phyloP scores from a whole-genome alignment of 805 yeast species.

The Saccharomycopsis fibuligera region DNA sequence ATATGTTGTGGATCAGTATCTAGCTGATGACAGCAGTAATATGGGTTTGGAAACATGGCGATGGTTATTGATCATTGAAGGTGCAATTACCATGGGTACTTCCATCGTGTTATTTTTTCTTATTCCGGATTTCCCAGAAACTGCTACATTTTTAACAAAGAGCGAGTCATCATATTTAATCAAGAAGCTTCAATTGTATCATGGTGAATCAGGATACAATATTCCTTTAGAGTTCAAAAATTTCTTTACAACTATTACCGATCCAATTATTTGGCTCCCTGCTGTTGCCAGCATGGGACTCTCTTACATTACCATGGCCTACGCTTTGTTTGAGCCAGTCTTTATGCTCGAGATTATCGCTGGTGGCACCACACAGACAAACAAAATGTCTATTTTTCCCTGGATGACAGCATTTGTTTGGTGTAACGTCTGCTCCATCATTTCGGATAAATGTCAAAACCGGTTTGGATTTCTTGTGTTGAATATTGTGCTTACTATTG shows the following conservation, averaged over 20 bases:
- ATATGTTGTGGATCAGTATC: slow-evolving; percentile 44
- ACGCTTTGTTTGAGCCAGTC: slow-evolving; percentile 66
- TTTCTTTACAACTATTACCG: slow-evolving; percentile 44
- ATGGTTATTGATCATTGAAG: slow-evolving; percentile 46
- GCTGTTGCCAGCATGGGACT: slow-evolving; percentile 59
- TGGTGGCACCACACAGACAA: slow-evolving; percentile 45
- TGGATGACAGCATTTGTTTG: slow-evolving; percentile 14
- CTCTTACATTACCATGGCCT: slow-evolving; percentile 64
- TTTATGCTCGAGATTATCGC: slow-evolving; percentile 55
- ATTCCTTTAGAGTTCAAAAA: slow-evolving; percentile 41
- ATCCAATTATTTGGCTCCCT: slow-evolving; percentile 48
- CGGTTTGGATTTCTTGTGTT: slow-evolving; percentile 39
- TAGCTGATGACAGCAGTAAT: slow-evolving; percentile 49
- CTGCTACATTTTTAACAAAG: slow-evolving; percentile 43
- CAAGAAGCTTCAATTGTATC: slow-evolving; percentile 51
- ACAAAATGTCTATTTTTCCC: slow-evolving; percentile 57
- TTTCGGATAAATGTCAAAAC: slow-evolving; percentile 37
- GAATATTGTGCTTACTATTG: slow-evolving; percentile 34
- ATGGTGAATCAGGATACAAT: slow-evolving; percentile 44
- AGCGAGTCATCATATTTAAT: slow-evolving; percentile 48
- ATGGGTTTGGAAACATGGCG: slow-evolving; percentile 44
- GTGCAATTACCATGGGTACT: slow-evolving; percentile 29
- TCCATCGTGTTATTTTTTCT: slow-evolving; percentile 35
- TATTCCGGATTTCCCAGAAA: slow-evolving; percentile 71
- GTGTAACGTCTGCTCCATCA: slow-evolving; percentile 3